Percentiles rank a stretch among this genome's conserved stretches.
phyloP scores from a whole-genome alignment of 2,329 filamentous ascomycete species.

The Rhinocladiella similis region DNA sequence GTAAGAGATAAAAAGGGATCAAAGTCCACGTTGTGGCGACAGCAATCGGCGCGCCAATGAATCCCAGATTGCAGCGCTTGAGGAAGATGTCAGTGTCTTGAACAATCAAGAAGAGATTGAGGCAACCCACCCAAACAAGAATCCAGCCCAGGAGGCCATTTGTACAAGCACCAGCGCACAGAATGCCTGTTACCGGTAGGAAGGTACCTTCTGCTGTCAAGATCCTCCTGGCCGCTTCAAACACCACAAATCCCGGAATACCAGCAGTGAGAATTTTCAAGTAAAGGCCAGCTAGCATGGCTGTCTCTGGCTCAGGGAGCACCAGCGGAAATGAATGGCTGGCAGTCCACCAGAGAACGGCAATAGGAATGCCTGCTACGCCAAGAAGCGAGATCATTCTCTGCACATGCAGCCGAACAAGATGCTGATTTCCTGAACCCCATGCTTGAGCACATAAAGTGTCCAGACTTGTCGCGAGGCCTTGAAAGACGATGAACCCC shows the following conservation, averaged over 20 bases:
- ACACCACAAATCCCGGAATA: constrained; percentile 66
- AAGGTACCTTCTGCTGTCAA: constrained; percentile 78
- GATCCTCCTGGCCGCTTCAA: constrained; percentile 72
- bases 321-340: constrained; percentile 58
- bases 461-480: constrained; percentile 78
- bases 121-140: constrained; percentile 58
- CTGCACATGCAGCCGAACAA: constrained; percentile 73
- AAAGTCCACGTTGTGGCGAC: constrained; percentile 66
- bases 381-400: constrained; percentile 71
- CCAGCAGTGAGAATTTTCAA: constrained; percentile 63
- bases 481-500: constrained; percentile 67
- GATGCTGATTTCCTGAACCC: constrained; percentile 74
- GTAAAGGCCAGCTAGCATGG: constrained; percentile 65
- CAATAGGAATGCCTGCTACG: constrained; percentile 64
- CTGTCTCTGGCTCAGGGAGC: constrained; percentile 64
- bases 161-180: constrained; percentile 71
- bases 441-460: constrained; percentile 84
- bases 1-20: constrained; percentile 62
- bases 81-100: not conserved
- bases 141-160: constrained; percentile 71
- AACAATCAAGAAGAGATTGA: constrained; percentile 33
- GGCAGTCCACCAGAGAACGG: constrained; percentile 62
- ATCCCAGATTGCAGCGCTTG: constrained; percentile 52
- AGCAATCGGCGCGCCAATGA: constrained; percentile 70
- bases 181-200: constrained; percentile 70